These are phyloP conservation scores for Apiospora arundinis DNA, from an alignment of 2,329 filamentous ascomycete species.

Conservation along the genomic window DNA sequence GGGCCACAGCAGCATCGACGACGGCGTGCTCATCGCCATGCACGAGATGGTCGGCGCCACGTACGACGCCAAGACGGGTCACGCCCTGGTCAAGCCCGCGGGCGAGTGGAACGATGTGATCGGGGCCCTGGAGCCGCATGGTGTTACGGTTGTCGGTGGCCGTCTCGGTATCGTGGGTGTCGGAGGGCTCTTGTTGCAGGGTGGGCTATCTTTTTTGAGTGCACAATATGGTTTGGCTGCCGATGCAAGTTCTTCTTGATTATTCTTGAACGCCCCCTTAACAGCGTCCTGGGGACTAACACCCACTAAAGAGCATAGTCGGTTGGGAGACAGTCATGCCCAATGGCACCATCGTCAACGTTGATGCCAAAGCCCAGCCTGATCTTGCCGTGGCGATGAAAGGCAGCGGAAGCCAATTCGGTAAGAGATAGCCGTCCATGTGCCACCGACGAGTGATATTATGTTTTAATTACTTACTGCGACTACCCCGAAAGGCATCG, in stretches of 20 bases:
- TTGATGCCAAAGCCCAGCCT: conserved; percentile 35
- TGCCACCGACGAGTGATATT: not conserved
- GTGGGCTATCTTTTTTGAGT: conserved; percentile 39
- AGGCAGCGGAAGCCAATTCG: conserved; percentile 39
- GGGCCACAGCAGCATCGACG: conserved; percentile 41
- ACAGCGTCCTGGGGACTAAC: not conserved
- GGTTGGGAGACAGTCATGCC: conserved; percentile 36
- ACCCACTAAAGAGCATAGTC: conserved; percentile 29
- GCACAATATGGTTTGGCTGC: conserved; percentile 37
- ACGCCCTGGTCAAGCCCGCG: conserved; percentile 46
- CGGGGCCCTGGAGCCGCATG: conserved; percentile 39
- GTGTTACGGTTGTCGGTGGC: conserved; percentile 43
- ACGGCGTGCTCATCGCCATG: conserved; percentile 45
- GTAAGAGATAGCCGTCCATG: conserved; percentile 25
- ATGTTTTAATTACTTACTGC: not conserved
- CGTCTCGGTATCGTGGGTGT: conserved; percentile 39
- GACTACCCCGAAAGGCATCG: conserved; percentile 36
- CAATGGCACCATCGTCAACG: conserved; percentile 35
- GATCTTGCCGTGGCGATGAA: conserved; percentile 37
- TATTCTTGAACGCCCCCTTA: not conserved
- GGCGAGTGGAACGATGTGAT: conserved; percentile 48
- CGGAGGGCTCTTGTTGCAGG: conserved; percentile 37
- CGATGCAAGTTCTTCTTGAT: conserved; percentile 31
- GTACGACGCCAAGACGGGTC: conserved; percentile 39
- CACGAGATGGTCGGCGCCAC: conserved; percentile 42